Conservation (phyloP, 805 yeast genomes). For the Ogataea nonfermentans region DNA sequence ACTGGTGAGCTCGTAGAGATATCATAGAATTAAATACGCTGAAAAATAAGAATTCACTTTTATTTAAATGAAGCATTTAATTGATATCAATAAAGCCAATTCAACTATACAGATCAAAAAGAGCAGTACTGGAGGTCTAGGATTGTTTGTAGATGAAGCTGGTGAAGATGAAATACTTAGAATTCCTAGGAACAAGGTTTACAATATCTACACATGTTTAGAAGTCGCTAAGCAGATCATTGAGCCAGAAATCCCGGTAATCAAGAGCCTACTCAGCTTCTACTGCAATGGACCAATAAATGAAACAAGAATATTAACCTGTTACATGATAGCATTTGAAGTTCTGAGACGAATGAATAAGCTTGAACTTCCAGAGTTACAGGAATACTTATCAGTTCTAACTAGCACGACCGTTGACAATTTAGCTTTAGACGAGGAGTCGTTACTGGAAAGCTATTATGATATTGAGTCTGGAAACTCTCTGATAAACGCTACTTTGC, state of each 20-base stretch:
- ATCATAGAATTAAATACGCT: background rate
- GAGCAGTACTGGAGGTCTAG: slow-evolving; percentile 35
- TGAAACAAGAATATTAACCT: slow-evolving; percentile 28
- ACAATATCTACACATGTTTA: slow-evolving; percentile 34
- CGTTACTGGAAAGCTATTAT: slow-evolving; percentile 23
- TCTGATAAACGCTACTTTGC: slow-evolving; percentile 11
- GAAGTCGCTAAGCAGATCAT: slow-evolving; percentile 16
- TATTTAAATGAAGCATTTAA: background rate
- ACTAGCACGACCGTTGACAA: slow-evolving; percentile 32
- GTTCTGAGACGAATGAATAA: slow-evolving; percentile 9
- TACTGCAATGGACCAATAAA: slow-evolving; percentile 18
- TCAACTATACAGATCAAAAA: slow-evolving; percentile 14
- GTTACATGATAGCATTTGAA: slow-evolving; percentile 26
- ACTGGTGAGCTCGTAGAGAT: slow-evolving; percentile 40
- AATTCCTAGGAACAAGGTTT: slow-evolving; percentile 34
- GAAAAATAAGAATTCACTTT: background rate
- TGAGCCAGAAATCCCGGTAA: slow-evolving; percentile 7
- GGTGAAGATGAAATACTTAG: slow-evolving; percentile 37
- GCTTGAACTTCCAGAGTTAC: slow-evolving; percentile 6
- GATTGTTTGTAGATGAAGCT: slow-evolving; percentile 28
- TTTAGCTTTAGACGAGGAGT: slow-evolving; percentile 29
- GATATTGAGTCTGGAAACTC: slow-evolving; percentile 15
- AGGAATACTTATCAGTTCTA: slow-evolving; percentile 35
- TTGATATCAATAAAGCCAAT: slow-evolving; percentile 3
- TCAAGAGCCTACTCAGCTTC: slow-evolving; percentile 19